Evolutionary conservation across 2,329 filamentous ascomycete genomes (phyloP).

Genomic region (Fusarium sp.): DNA sequence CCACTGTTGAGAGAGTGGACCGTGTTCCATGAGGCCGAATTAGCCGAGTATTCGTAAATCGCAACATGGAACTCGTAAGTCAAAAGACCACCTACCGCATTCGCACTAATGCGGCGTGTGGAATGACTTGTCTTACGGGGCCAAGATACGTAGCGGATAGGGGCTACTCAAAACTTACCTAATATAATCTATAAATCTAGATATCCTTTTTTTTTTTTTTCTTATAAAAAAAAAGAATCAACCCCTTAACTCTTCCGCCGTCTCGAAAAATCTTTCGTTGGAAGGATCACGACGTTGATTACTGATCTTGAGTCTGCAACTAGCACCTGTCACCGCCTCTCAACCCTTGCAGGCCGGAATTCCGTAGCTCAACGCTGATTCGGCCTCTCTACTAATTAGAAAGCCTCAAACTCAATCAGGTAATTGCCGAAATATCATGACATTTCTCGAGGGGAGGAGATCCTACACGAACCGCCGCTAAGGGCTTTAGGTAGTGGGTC

Average conservation of each 20-base stretch:
- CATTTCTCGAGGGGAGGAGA: too few relatives aligned
- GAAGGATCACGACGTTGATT: neutral
- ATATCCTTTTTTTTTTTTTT: too few relatives aligned
- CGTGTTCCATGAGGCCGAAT: conserved; percentile 4
- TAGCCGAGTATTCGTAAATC: neutral
- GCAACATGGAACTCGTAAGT: neutral
- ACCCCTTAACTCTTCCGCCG: too few relatives aligned
- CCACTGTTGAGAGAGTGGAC: neutral
- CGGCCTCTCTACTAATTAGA: neutral
- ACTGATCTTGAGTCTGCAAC: neutral
- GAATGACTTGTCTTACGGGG: neutral
- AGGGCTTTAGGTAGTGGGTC: too few relatives aligned
- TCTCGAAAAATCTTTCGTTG: too few relatives aligned
- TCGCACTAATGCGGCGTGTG: neutral
- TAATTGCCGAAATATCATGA: too few relatives aligned
- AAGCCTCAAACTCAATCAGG: neutral
- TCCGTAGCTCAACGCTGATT: neutral
- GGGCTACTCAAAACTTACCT: too few relatives aligned
- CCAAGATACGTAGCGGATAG: too few relatives aligned
- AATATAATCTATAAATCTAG: too few relatives aligned
- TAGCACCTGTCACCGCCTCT: neutral
- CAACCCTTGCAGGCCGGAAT: neutral
- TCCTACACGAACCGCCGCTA: too few relatives aligned
- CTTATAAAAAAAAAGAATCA: too few relatives aligned
- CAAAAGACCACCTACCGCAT: conserved; percentile 1